Evolutionary conservation across 83 land plant genomes (phyloP), one percentile per base, ranked within the genome.

Genomic region (Isoetes engelmannii): DNA sequence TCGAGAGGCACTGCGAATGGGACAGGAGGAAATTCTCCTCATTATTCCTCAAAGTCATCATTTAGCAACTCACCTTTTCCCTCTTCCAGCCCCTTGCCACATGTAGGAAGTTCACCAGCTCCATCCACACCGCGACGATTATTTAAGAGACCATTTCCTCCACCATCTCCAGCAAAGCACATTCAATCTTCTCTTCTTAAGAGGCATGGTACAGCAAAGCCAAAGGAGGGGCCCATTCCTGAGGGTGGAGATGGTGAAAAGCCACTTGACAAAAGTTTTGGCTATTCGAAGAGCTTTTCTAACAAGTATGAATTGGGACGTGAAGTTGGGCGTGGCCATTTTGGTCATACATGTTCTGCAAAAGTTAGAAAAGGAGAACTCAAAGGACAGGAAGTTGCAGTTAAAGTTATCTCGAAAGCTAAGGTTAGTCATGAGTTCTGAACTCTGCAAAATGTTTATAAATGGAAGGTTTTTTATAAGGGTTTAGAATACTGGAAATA

Each of bases 101-200:
- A 37, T 75, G 82, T 82, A 68, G 74, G 43, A 44, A 70, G 21
- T 79, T 72, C 83, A 8, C 85, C 9, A 79, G 84, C 48, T 80
- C 76, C 61, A 69, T 76, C 70, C 13, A 85, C 89, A 12, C 86
- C 89, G 4, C 46, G 73, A 67, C 45, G 89, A 57, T 69, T 83
- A 58, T 85, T 87, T 53, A 70, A 70, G 67, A 37, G 74, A 56
- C 81, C 89, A 18, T 86, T 83, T 51, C 83, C 85, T 6, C 92
- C 92, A 13, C 92, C 92, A 54, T 88, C 92, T 4, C 92, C 92
- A 59, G 89, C 92, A 28, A 88, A 88, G 76, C 92, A 88, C 57
- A 83, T 88, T 47, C 81, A 81, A 75, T 69, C 92, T 57, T 69
- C 83, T 48, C 65, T 88, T 4, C 19, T 72, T 60, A 78, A 74